Base-by-base conservation (phyloP, 257 asterid genomes). In the Solanum paucissectum region DNA sequence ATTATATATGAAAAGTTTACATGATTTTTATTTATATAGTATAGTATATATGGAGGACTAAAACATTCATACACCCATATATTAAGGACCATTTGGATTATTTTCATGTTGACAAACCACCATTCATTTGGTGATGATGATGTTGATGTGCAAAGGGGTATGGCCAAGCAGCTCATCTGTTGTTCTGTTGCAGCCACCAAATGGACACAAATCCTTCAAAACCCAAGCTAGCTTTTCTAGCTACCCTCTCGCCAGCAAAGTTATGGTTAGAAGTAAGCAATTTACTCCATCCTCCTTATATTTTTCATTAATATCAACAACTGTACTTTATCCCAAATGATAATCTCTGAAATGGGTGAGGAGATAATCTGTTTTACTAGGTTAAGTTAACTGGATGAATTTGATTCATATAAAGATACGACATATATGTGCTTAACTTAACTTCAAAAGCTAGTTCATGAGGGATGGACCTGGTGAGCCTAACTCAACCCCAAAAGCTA, bases 211-310 rank as follows among this genome's bases (percentile, higher is more conserved):
- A 55, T 86, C 62, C 44, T 76, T 86, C 85, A 83, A 62, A 46
- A 87, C 90, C 66, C 87, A 74, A 79, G 91, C 94, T 42, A 90
- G 92, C 42, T 79, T 84, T 36, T 40, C 40, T 87, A 86, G 62
- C 87, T 93, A 90, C 85, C 97, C 95, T 83, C 94, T 93, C 20
- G 97, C 97, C 64, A 93, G 97, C 93, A 94, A 92, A 88, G 89
- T 93, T 52, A 87, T 91, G 37, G 91, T 94, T 44, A 93, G 85
- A 92, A 94, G 97, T 93, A 90, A 94, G 94, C 81, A 20, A 6
- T 27, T 7, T 25, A 77, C 37, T 25, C 84, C 84, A 37, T 77
- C 60, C 4, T 40, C 14, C 62, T 12, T 76, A 7, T 77, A n/a
- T 37, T 38, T 38, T 12, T 38, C 34, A 21, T 38, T 37, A 11